A percentile compares a stretch with the other conserved stretches of the same genome.
These are phyloP conservation scores for Mycena kentingensis DNA, from an alignment of 768 basidiomycete genomes.

Conservation along the genomic window DNA sequence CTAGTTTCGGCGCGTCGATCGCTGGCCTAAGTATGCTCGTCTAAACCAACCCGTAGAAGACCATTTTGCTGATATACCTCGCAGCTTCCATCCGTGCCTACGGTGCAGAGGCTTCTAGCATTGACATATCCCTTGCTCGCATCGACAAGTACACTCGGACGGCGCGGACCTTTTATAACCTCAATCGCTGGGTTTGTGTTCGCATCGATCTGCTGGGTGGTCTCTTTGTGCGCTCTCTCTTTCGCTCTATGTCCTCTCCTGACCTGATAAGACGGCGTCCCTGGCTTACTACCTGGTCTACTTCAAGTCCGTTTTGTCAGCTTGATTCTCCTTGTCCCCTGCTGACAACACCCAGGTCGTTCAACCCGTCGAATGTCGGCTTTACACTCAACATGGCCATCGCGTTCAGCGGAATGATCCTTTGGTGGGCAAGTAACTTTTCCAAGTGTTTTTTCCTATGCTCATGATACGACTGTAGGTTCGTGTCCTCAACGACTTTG, in stretches of 20 bases:
- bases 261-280: slow-evolving; percentile 22
- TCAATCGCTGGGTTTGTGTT: slow-evolving; percentile 40
- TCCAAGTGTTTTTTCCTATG: background rate
- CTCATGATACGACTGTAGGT: slow-evolving; percentile 5
- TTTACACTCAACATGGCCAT: slow-evolving; percentile 48
- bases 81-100: slow-evolving; percentile 49
- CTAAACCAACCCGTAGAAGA: no score
- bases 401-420: slow-evolving; percentile 47
- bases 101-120: slow-evolving; percentile 44
- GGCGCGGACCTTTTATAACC: slow-evolving; percentile 40
- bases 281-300: slow-evolving; percentile 48
- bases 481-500: slow-evolving; percentile 33
- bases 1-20: slow-evolving; percentile 29
- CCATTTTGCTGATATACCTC: background rate
- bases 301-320: background rate
- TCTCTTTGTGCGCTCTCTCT: slow-evolving; percentile 37
- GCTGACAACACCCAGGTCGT: slow-evolving; percentile 21
- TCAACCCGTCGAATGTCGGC: slow-evolving; percentile 36
- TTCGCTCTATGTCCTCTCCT: background rate
- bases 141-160: slow-evolving; percentile 44
- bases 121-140: slow-evolving; percentile 35
- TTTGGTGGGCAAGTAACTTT: slow-evolving; percentile 34
- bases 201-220: slow-evolving; percentile 46
- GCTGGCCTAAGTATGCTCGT: slow-evolving; percentile 41
- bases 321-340: background rate